Base-by-base conservation (phyloP, 805 yeast species). In the Suhomyces tanzawaensis region DNA sequence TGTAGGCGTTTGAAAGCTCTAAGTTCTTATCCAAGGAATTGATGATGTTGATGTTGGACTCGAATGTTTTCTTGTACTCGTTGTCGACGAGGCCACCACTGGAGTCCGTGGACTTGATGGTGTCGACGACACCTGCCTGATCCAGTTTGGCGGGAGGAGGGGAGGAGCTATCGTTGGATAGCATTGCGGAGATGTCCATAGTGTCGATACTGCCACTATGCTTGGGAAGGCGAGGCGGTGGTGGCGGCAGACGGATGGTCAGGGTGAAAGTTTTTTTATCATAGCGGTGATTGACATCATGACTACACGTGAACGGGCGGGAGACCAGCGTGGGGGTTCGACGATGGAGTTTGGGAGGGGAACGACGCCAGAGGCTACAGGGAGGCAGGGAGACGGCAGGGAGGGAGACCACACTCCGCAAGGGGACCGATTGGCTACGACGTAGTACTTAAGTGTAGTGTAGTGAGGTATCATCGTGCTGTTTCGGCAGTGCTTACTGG, bases 171-270 rank as follows among this genome's bases (percentile, higher is more conserved):
- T 59, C 63, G 34, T 42, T 51, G 19, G 66, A 55, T 48, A 63
- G 53, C 59, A 63, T 63, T 19, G 66, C 61, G 12, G 66, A 60
- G 30, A 62, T 62, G 44, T 62, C 60, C 68, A 62, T 62, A 24
- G 27, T 21, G 23, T 7, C n/a, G 9, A 21, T 21, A n/a, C n/a
- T n/a, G n/a, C n/a, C n/a, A n/a, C n/a, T n/a, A n/a, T n/a, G n/a
- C n/a, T n/a, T n/a, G n/a, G n/a, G n/a, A n/a, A n/a, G n/a, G n/a
- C n/a, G n/a, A n/a, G n/a, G n/a, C n/a, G n/a, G n/a, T n/a, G n/a
- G n/a, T n/a, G n/a, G n/a, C n/a, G n/a, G n/a, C n/a, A n/a, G n/a
- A n/a, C n/a, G n/a, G n/a, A n/a, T n/a, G n/a, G n/a, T n/a, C n/a
- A n/a, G 8, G 23, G 37, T 27, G 37, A 34, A 34, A 19, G 21